These are phyloP conservation scores for Baeospora myosura DNA, from an alignment of 1,284 basidiomycete species.

Conservation along the genomic window DNA sequence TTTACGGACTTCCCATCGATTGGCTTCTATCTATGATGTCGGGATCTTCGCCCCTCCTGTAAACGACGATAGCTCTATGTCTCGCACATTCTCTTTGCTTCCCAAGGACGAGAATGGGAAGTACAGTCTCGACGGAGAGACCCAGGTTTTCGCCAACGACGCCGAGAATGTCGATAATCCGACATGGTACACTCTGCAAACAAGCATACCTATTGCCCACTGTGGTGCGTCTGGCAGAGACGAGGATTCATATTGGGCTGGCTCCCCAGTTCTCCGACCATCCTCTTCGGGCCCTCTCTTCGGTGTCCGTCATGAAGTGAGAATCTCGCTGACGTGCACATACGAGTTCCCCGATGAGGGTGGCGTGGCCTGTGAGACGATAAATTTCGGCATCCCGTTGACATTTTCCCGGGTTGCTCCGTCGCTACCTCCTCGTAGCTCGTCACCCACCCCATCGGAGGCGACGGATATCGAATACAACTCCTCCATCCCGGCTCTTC, in stretches of 20 bases:
- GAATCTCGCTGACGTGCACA: constrained; percentile 43
- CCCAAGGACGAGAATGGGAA: constrained; percentile 34
- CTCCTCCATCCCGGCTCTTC: not conserved
- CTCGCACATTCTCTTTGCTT: constrained; percentile 49
- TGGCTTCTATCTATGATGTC: constrained; percentile 46
- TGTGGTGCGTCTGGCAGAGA: constrained; percentile 16
- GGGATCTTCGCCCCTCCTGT: constrained; percentile 32
- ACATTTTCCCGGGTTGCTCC: constrained; percentile 37
- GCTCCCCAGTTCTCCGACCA: constrained; percentile 34
- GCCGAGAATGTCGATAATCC: constrained; percentile 19
- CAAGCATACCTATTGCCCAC: constrained; percentile 40
- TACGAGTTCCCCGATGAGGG: constrained; percentile 41
- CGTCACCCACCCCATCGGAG: not conserved
- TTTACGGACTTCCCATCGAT: constrained; percentile 44
- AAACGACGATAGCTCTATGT: constrained; percentile 19
- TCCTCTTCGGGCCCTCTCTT: constrained; percentile 48
- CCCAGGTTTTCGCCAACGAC: constrained; percentile 37
- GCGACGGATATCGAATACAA: not conserved
- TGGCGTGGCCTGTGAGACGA: constrained; percentile 27
- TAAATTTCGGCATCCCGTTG: constrained; percentile 44
- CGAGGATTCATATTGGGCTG: constrained; percentile 35
- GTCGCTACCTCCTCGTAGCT: constrained; percentile 15
- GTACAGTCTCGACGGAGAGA: constrained; percentile 38
- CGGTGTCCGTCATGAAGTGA: constrained; percentile 47
- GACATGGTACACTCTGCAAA: constrained; percentile 61